phyloP scores from a whole-genome alignment of 1,139 yeast genomes.

The Pichia sp. region DNA sequence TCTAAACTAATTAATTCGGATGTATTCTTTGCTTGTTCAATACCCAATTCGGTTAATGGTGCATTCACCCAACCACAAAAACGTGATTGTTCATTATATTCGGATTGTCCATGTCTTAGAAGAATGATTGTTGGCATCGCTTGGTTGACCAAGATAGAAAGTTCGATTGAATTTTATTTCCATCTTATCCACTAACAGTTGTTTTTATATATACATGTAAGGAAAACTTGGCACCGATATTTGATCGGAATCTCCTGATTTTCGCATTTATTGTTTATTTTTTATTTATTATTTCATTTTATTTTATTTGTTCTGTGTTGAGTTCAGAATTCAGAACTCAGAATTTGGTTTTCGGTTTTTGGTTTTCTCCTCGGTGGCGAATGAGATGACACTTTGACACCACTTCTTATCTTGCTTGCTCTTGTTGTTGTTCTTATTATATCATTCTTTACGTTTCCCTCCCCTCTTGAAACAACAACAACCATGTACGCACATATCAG shows the following conservation, averaged over 20 bases:
- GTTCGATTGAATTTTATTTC: no score
- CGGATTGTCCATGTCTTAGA: slow-evolving; percentile 71
- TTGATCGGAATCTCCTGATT: background rate
- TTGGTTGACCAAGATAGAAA: background rate
- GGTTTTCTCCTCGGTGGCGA: background rate
- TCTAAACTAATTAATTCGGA: slow-evolving; percentile 43
- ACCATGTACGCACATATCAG: background rate
- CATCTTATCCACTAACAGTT: no score
- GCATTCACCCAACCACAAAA: slow-evolving; percentile 88
- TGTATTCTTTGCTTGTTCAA: slow-evolving; percentile 54
- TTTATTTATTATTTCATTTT: background rate
- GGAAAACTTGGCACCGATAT: no score
- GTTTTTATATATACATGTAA: background rate
- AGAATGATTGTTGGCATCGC: slow-evolving; percentile 35
- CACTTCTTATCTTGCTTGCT: background rate
- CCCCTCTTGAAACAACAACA: background rate
- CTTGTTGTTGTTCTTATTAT: background rate
- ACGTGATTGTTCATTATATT: slow-evolving; percentile 61
- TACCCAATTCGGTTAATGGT: slow-evolving; percentile 54
- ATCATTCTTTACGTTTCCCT: background rate
- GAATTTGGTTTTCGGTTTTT: background rate
- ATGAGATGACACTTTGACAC: background rate
- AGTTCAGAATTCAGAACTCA: no score
- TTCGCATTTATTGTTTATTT: background rate
- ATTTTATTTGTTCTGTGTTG: background rate